Conservation (phyloP, 176 grass and related monocot genomes). For the Panicum miliaceum region DNA sequence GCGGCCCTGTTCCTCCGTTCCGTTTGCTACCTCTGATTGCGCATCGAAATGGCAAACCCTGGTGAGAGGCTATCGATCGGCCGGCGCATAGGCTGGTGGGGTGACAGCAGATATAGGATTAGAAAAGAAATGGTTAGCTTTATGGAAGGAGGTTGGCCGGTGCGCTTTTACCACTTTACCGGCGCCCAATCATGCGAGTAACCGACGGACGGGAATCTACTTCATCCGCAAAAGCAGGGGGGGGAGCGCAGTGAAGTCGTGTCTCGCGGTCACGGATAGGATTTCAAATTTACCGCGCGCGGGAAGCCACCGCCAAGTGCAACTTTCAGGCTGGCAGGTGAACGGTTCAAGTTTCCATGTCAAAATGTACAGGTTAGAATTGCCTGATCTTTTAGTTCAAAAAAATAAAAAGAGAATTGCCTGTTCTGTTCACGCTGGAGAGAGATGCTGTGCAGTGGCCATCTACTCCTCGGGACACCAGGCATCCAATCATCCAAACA, state of each 20-base stretch:
- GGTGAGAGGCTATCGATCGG: not conserved
- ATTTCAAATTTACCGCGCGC: conserved; percentile 40
- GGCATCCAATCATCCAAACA: too few species aligned
- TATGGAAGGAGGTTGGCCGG: not conserved
- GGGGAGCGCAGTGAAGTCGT: not conserved
- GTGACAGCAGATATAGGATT: not conserved
- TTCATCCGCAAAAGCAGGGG: not conserved
- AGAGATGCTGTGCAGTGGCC: not conserved
- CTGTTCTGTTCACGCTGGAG: not conserved
- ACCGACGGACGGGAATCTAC: not conserved
- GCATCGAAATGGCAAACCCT: conserved; percentile 15
- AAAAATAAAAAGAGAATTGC: too few species aligned
- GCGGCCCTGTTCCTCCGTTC: not conserved
- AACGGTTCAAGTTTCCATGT: not conserved
- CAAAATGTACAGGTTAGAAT: not conserved
- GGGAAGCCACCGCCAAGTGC: conserved; percentile 4
- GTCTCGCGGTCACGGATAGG: too few species aligned
- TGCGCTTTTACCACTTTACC: conserved; percentile 48
- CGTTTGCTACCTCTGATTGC: not conserved
- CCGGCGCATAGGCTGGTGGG: not conserved
- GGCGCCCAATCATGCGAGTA: conserved; percentile 24
- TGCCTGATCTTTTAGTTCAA: too few species aligned
- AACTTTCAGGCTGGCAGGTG: not conserved
- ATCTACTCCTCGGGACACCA: too few species aligned
- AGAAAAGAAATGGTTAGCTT: conserved; percentile 31